Base-by-base conservation (phyloP, 345 rosid species). In the Populus ilicifolia region DNA sequence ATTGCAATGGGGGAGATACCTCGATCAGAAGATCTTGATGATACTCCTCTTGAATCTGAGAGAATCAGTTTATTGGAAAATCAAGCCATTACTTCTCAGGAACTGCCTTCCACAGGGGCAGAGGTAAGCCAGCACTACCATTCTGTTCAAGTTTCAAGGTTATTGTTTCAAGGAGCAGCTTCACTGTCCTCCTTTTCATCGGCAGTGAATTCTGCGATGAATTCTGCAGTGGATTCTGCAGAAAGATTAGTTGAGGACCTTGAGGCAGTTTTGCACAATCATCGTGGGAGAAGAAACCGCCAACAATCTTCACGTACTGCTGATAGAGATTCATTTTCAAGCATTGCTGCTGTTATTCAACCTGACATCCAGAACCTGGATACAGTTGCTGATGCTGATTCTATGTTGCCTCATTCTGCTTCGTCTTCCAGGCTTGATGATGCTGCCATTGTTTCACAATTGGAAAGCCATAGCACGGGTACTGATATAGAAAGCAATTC, bases 131-230 rank as follows among this genome's bases (percentile, higher is more conserved):
- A 70, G 69, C 69, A 38, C 39, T 73, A 64, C 39, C 81, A 6
- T 63, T 56, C 82, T 18, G 72, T 77, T 73, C 83, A 80, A 75
- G 73, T 80, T 78, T 76, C 88, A 36, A 76, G 77, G 66, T 59
- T 81, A 44, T 48, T 75, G 62, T 52, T 73, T 56, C 79, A 81
- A 54, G 78, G 86, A 78, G 71, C 83, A 75, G 73, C 78, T 75
- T 81, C 89, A 69, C 73, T 84, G 68, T 76, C 82, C 70, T 78
- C 77, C 38, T 79, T 81, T 77, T 62, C 90, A 70, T 67, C 87
- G 48, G 85, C 85, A 67, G 71, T 85, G 18, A 79, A 80, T 76
- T 81, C 79, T 75, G 86, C 70, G 0, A 67, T 67, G 70, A 25
- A 59, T n/a, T 59, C 64, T 59, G 64, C 84, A 61, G 79, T 82